These are phyloP conservation scores for Stevia rebaudiana DNA, from an alignment of 140 eudicot species.

Conservation along the genomic window DNA sequence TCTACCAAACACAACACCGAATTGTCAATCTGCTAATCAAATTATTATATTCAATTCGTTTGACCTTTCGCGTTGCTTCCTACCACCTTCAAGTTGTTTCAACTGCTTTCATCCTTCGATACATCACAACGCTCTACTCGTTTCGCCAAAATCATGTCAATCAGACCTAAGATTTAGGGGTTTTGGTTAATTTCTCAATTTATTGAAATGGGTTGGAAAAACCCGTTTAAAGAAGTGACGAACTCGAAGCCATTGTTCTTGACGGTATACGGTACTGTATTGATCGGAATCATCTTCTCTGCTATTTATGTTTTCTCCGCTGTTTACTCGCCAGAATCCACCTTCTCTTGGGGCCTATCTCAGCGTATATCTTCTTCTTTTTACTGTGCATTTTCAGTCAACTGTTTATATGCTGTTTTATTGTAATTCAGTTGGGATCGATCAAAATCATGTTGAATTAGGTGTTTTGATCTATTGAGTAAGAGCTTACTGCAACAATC, in stretches of 20 bases:
- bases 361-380: slow-evolving; percentile 22
- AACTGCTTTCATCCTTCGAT: background rate
- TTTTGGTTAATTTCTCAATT: background rate
- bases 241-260: slow-evolving; percentile 85
- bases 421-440: background rate
- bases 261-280: slow-evolving; percentile 70
- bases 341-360: slow-evolving; percentile 35
- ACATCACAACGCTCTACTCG: background rate
- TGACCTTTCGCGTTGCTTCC: slow-evolving; percentile 10
- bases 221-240: slow-evolving; percentile 48
- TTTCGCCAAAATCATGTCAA: background rate
- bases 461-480: slow-evolving; percentile 5
- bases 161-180: slow-evolving; percentile 19
- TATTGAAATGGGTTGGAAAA: slow-evolving; percentile 42
- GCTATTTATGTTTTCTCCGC: slow-evolving; percentile 81
- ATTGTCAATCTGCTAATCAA: background rate
- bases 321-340: slow-evolving; percentile 51
- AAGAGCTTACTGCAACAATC: background rate
- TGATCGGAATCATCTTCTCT: slow-evolving; percentile 66
- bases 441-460: slow-evolving; percentile 2
- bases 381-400: background rate
- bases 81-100: background rate
- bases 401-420: background rate
- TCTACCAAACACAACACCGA: slow-evolving; percentile 18
- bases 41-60: background rate